Evolutionary conservation across 2,329 filamentous ascomycete species (phyloP).

Genomic region (Claviceps capensis): DNA sequence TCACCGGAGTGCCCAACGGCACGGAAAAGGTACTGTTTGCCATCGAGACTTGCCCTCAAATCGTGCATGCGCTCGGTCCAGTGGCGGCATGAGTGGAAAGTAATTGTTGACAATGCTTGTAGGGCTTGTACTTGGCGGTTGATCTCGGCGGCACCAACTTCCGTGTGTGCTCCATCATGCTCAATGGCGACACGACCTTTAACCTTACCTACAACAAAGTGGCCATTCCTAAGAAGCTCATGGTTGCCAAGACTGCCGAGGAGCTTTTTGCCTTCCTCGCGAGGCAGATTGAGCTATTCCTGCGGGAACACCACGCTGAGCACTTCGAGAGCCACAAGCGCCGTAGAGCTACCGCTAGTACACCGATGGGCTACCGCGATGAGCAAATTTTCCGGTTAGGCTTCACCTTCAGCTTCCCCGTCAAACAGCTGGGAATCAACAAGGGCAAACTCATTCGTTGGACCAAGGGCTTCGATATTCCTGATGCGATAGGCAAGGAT

Average conservation of each 20-base stretch:
- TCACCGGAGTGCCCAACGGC: conserved; percentile 89
- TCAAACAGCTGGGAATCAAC: conserved; percentile 89
- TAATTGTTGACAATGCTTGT: conserved; percentile 2
- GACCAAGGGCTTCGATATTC: conserved; percentile 98
- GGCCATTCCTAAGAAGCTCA: conserved; percentile 76
- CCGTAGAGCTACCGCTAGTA: conserved; percentile 47
- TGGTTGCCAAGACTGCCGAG: conserved; percentile 74
- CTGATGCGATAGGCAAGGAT: conserved; percentile 87
- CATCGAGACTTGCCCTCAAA: too few relatives aligned
- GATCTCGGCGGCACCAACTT: conserved; percentile 98
- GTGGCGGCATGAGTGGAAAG: neutral
- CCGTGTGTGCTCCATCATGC: conserved; percentile 84
- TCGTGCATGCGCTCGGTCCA: neutral
- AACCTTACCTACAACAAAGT: conserved; percentile 87
- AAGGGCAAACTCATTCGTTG: conserved; percentile 87
- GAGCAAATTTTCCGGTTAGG: conserved; percentile 82
- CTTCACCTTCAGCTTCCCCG: conserved; percentile 98
- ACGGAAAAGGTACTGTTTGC: conserved; percentile 61
- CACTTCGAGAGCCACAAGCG: conserved; percentile 62
- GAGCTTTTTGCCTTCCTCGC: conserved; percentile 90
- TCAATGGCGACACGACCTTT: conserved; percentile 92
- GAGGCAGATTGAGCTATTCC: conserved; percentile 79
- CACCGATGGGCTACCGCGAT: conserved; percentile 46
- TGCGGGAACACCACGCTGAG: conserved; percentile 75
- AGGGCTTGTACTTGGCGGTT: conserved; percentile 92